These are phyloP conservation scores for Exobasidium rhododendri DNA, from an alignment of 1,284 basidiomycete genomes.

Conservation along the genomic window DNA sequence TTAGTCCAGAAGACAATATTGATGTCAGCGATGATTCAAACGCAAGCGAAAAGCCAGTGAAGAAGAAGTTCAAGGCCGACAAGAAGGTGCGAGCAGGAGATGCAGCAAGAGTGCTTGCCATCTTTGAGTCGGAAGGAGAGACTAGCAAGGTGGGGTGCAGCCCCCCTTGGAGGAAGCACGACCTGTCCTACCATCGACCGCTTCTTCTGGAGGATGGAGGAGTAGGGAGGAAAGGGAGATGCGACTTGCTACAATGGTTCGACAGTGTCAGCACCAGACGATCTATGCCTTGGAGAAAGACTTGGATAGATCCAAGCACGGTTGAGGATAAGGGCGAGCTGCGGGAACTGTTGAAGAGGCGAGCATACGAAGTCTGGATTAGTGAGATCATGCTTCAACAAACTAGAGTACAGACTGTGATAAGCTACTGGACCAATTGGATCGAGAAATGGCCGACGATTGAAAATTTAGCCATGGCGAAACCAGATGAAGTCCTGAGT, in stretches of 20 bases:
- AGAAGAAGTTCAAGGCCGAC: neutral
- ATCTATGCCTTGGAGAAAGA: conserved; percentile 82
- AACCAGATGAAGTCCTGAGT: conserved; percentile 53
- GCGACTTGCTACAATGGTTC: conserved; percentile 63
- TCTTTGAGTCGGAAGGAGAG: neutral
- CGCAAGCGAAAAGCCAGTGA: neutral
- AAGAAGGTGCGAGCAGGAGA: neutral
- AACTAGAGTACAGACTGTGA: conserved; percentile 62
- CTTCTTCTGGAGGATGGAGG: conserved; percentile 21
- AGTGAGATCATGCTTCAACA: conserved; percentile 97
- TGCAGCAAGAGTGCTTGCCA: neutral
- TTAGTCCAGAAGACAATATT: too few relatives aligned
- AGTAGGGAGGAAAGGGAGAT: neutral
- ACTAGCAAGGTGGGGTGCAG: neutral
- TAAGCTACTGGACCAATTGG: conserved; percentile 47
- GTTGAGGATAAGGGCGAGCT: conserved; percentile 24
- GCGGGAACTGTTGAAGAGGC: conserved; percentile 56
- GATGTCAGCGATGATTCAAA: neutral
- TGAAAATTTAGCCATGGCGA: conserved; percentile 68
- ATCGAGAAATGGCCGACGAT: conserved; percentile 48
- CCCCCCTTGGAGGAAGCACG: conserved; percentile 21
- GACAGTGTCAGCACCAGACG: conserved; percentile 63
- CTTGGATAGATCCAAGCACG: conserved; percentile 56
- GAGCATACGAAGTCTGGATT: conserved; percentile 68
- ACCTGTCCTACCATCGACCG: conserved; percentile 31